Base-by-base conservation (phyloP, 2,329 filamentous ascomycete genomes). In the Nemania serpens region DNA sequence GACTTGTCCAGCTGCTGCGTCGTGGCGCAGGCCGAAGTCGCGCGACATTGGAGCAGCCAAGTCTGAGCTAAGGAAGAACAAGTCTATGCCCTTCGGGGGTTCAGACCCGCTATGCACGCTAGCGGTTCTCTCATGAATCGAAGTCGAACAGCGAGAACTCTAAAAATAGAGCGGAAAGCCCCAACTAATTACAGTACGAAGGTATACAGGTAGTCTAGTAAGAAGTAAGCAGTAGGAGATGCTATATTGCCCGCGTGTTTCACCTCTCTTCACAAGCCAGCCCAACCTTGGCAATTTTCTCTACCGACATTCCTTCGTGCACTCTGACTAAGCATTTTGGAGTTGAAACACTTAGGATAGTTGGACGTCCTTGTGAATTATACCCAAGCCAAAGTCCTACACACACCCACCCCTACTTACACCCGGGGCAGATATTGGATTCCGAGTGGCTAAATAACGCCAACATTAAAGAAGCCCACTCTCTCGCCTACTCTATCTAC, bases 21-120 rank as follows among this genome's bases (percentile, higher is more conserved):
- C 41, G 61, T 63, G 61, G 61, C 61, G 61, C 61, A 60, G 52
- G 48, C 25, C 13, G 29, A 36, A 55, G 20, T 45, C 47, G 53
- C 48, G 59, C 54, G 45, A n/a, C n/a, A n/a, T n/a, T 29, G 25
- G 25, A 29, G 25, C 7, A 4, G 25, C 25, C 25, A 29, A 29
- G 25, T n/a, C n/a, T n/a, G n/a, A n/a, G 37, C 49, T 29, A 39
- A 55, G 55, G 39, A 53, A 39, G 39, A 34, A 22, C 34, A 46
- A 25, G 25, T 37, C 33, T 15, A 54, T 29, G 33, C 37, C 37
- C 36, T 45, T 34, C 48, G 34, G 9, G 11, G 37, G 34, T n/a
- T 34, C 25, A 20, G 49, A 10, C 18, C 54, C 58, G 39, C 54
- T 54, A 25, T 29, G 18, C 20, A 22, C 3, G 29, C 10, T 29